Evolutionary conservation across 75 land plant species (phyloP).

Genomic region (Azolla pinnata): DNA sequence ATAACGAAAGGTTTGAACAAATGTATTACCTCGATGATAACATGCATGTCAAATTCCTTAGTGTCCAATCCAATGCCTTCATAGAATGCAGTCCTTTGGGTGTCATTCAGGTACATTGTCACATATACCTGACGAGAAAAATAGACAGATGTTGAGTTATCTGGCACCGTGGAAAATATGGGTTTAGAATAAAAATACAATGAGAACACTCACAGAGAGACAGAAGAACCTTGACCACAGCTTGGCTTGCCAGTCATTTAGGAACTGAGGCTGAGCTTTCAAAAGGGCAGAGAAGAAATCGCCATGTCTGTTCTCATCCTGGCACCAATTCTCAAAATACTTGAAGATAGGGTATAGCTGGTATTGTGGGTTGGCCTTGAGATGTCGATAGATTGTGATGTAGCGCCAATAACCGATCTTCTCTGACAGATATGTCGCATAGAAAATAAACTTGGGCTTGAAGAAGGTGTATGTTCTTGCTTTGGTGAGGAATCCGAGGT

Average conservation of each 20-base stretch:
- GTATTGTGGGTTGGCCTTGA: slow-evolving; percentile 77
- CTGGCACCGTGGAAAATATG: neutral
- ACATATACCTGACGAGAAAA: slow-evolving; percentile 67
- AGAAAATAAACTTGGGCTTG: slow-evolving; percentile 97
- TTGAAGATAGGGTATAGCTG: slow-evolving; percentile 96
- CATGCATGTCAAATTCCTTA: slow-evolving; percentile 97
- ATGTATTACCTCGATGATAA: slow-evolving; percentile 78
- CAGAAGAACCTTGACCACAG: slow-evolving; percentile 96
- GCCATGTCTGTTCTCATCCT: slow-evolving; percentile 97
- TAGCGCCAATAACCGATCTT: slow-evolving; percentile 99
- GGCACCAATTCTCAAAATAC: slow-evolving; percentile 99
- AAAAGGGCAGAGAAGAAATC: slow-evolving; percentile 96
- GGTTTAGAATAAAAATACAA: neutral
- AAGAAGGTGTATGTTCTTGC: slow-evolving; percentile 96
- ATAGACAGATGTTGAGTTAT: neutral
- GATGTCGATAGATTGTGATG: slow-evolving; percentile 91
- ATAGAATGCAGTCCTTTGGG: slow-evolving; percentile 85
- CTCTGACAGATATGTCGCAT: slow-evolving; percentile 92
- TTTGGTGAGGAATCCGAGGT: slow-evolving; percentile 90
- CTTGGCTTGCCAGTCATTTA: slow-evolving; percentile 97
- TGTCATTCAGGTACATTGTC: slow-evolving; percentile 95
- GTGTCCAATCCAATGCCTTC: slow-evolving; percentile 97
- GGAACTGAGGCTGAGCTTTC: slow-evolving; percentile 97
- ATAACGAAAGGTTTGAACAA: neutral
- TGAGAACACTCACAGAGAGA: slow-evolving; percentile 58